Evolutionary conservation across 129 eudicot species (phyloP), one percentile per base, ranked within the genome.

Genomic region (Flaveria trinervia): DNA sequence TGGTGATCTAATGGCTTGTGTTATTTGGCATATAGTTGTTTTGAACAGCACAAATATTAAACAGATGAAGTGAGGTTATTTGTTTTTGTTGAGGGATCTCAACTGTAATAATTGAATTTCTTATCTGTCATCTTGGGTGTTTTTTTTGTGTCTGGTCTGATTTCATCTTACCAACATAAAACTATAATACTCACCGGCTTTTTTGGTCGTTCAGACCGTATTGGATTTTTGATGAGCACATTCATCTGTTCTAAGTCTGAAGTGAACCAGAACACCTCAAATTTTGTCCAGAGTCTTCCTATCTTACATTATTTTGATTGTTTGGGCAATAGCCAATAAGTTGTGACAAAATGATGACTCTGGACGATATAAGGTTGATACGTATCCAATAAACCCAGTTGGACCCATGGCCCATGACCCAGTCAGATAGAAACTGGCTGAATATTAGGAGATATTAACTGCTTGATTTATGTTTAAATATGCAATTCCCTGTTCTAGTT

Each of bases 51-150:
- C 62, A 54, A 54, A 22, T 23, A 65, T 64, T 41, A 73, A 73
- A 71, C 72, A 49, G 68, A 64, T 39, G 46, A 67, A 72, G 70
- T 71, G 74, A 50, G 65, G 44, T 76, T 26, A 48, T 25, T 52
- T 77, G 45, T 67, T 76, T 77, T 51, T 20, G 66, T 76, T 51
- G 80, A 76, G 43, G 9, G 25, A 7, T 65, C 41, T 51, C 80
- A 65, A 66, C 55, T 45, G 6, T 68, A 56, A 80, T 74, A 74
- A 80, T 80, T 17, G 55, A 74, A 25, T 54, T 57, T 6, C 59
- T 50, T 43, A 44, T 45, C 9, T 28, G 23, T 52, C 59, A 52
- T 72, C 26, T 13, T 72, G 46, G 69, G 45, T 64, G 69, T 25
- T 28, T 28, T 20, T 59, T 12, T 9, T 36, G 7, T 36, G 33